These are phyloP conservation scores for Dipodascus albidus DNA, from an alignment of 805 yeast species.

Conservation along the genomic window DNA sequence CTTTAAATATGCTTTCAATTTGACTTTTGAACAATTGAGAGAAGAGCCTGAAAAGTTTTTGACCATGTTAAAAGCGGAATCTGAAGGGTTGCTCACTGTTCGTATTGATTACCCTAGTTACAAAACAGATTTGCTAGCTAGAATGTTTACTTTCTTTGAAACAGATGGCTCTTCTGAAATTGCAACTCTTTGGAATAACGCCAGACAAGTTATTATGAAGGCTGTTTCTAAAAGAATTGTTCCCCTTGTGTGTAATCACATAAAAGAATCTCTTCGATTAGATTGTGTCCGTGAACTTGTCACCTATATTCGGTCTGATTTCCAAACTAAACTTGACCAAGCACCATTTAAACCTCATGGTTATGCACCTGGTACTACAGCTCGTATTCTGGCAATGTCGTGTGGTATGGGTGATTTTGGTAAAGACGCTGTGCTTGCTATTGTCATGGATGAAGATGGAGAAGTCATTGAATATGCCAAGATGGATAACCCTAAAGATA, in stretches of 20 bases:
- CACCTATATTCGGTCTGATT: constrained; percentile 55
- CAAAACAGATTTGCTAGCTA: constrained; percentile 28
- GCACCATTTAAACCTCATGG: constrained; percentile 85
- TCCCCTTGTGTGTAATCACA: constrained; percentile 56
- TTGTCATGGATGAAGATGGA: constrained; percentile 68
- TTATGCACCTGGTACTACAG: constrained; percentile 67
- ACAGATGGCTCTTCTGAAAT: constrained; percentile 48
- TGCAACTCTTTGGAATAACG: constrained; percentile 70
- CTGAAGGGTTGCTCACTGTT: constrained; percentile 57
- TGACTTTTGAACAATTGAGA: constrained; percentile 64
- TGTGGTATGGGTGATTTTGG: constrained; percentile 77
- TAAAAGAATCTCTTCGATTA: constrained; percentile 71
- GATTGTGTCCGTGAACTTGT: constrained; percentile 64
- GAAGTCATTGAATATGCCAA: constrained; percentile 66
- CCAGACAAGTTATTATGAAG: constrained; percentile 56
- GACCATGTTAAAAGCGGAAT: constrained; percentile 87
- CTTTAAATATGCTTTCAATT: constrained; percentile 80
- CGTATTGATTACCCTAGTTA: constrained; percentile 44
- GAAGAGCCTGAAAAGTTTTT: constrained; percentile 70
- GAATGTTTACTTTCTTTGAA: constrained; percentile 28
- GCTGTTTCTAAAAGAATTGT: constrained; percentile 58
- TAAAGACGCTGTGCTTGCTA: constrained; percentile 79
- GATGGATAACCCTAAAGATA: constrained; percentile 58
- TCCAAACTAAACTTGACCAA: constrained; percentile 70
- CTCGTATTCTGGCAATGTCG: constrained; percentile 71